Evolutionary conservation across 225 moss, liverwort and hornwort species (phyloP).

Genomic region (Bryum argenteum): DNA sequence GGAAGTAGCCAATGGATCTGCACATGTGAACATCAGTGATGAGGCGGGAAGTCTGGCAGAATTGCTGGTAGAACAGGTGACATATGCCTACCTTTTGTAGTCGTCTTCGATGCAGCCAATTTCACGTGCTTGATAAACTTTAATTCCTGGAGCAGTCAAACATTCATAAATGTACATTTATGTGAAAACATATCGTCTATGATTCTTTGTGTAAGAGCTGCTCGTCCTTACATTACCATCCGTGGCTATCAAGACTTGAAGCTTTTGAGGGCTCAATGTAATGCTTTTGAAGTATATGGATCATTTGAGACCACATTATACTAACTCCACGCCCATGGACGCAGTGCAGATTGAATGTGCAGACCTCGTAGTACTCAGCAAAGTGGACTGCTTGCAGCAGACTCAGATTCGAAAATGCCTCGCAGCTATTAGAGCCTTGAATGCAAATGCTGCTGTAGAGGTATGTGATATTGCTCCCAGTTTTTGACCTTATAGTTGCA

Average conservation of each 20-base stretch:
- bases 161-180: background rate
- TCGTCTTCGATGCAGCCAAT: background rate
- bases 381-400: constrained; percentile 63
- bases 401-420: constrained; percentile 52
- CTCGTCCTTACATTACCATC: background rate
- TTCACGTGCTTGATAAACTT: constrained; percentile 15
- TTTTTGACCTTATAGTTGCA: constrained; percentile 13
- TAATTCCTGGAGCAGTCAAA: background rate
- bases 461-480: constrained; percentile 31
- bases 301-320: background rate
- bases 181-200: constrained; percentile 1
- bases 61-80: constrained; percentile 66
- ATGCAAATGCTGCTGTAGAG: constrained; percentile 48
- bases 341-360: constrained; percentile 61
- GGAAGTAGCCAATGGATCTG: constrained; percentile 43
- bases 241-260: background rate
- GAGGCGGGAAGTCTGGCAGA: constrained; percentile 45
- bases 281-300: background rate
- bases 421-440: constrained; percentile 52
- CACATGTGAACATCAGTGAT: constrained; percentile 26
- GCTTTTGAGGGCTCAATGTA: constrained; percentile 7
- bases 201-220: background rate
- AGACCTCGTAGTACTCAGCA: constrained; percentile 51
- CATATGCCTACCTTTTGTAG: background rate
- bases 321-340: constrained; percentile 33